These are phyloP conservation scores for Solanum lycopersicoides DNA, from an alignment of 257 asterid genomes.

Conservation along the genomic window DNA sequence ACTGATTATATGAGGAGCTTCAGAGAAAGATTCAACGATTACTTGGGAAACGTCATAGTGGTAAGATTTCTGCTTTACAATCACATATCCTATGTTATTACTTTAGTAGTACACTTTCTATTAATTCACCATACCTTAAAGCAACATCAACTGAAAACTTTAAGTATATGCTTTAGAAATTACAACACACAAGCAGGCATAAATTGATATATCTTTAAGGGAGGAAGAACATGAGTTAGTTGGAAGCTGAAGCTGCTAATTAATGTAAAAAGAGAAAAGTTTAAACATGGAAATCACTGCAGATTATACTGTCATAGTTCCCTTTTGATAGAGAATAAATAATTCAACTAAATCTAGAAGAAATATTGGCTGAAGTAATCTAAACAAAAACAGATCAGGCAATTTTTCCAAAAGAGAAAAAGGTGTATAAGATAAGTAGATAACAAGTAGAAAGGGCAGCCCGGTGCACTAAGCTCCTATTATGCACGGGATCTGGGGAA, in stretches of 20 bases:
- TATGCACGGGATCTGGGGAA: not conserved
- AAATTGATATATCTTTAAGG: not conserved
- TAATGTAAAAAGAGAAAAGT: not conserved
- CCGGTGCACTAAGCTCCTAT: not conserved
- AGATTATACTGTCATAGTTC: not conserved
- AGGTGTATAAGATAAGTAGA: not conserved
- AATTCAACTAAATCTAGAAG: not conserved
- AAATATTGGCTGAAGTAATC: not conserved
- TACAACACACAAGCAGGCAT: not conserved
- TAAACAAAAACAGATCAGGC: not conserved
- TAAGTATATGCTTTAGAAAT: not conserved
- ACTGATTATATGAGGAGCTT: conserved; percentile 81
- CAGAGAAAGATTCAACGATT: conserved; percentile 52
- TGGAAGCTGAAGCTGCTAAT: not conserved
- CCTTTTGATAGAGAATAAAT: not conserved
- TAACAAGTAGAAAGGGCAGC: not conserved
- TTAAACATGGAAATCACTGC: not conserved
- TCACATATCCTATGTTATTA: not conserved
- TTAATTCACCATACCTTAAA: not conserved
- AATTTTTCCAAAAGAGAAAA: not conserved
- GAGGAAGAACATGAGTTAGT: not conserved
- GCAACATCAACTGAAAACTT: not conserved
- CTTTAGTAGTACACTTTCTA: not conserved
- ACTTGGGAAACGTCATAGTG: conserved; percentile 60
- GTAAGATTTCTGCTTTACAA: conserved; percentile 27